A percentile compares a stretch with the other conserved stretches of the same genome.
These are phyloP conservation scores for Miamiensis avidus DNA, from an alignment of 169 alveolate genomes.

Conservation along the genomic window DNA sequence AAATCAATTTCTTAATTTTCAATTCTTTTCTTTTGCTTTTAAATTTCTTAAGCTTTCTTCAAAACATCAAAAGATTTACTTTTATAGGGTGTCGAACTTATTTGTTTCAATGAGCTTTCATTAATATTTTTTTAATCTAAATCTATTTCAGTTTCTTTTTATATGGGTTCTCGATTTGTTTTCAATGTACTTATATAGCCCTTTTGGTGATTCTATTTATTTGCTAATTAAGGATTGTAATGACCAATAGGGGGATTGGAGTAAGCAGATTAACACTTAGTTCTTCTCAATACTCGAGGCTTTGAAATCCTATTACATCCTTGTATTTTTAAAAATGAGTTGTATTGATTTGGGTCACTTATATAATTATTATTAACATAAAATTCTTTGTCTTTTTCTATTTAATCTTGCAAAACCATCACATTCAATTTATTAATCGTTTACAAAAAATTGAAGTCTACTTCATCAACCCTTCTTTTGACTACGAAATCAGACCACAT, in stretches of 20 bases:
- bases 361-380: neutral
- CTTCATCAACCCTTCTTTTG: neutral
- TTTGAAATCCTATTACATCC: neutral
- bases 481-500: neutral
- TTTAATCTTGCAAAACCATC: neutral
- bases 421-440: neutral
- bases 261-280: neutral
- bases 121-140: no score
- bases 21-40: no score
- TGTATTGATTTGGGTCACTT: neutral
- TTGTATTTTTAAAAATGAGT: no score
- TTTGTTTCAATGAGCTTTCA: no score
- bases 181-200: neutral
- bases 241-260: neutral
- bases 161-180: neutral
- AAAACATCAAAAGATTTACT: no score
- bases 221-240: neutral
- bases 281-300: neutral
- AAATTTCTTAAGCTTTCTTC: no score
- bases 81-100: no score
- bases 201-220: no score
- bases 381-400: neutral
- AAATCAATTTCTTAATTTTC: no score
- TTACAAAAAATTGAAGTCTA: neutral
- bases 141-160: no score